Conservation (phyloP, 2,329 filamentous ascomycete species). For the Huntiella moniliformis region DNA sequence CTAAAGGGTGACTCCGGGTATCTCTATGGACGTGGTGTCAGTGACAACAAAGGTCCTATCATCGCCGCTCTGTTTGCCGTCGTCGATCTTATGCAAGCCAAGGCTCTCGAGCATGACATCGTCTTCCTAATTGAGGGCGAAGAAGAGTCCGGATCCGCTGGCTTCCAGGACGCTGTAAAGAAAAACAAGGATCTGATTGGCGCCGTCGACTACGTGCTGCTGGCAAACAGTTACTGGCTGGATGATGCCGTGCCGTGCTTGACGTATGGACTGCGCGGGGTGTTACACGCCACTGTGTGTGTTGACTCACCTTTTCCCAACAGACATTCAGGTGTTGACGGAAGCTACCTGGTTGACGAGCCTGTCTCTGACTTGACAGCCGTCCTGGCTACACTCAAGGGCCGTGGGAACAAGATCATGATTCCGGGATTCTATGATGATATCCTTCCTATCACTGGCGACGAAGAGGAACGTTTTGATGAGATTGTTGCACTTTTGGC, state of each 20-base stretch:
- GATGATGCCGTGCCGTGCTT: slow-evolving; percentile 90
- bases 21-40: slow-evolving; percentile 86
- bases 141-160: slow-evolving; percentile 83
- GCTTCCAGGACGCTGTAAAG: slow-evolving; percentile 68
- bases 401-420: slow-evolving; percentile 58
- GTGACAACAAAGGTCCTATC: slow-evolving; percentile 93
- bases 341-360: slow-evolving; percentile 75
- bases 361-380: slow-evolving; percentile 79
- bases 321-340: slow-evolving; percentile 91
- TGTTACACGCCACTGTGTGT: slow-evolving; percentile 80
- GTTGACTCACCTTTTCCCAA: slow-evolving; percentile 76
- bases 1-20: slow-evolving; percentile 80
- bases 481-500: slow-evolving; percentile 67
- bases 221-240: slow-evolving; percentile 97
- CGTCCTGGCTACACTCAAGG: slow-evolving; percentile 65
- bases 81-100: slow-evolving; percentile 70
- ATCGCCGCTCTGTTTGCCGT: slow-evolving; percentile 88
- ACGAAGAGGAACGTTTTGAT: slow-evolving; percentile 64
- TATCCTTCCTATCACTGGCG: slow-evolving; percentile 53
- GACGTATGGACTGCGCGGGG: slow-evolving; percentile 83
- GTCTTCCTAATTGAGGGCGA: slow-evolving; percentile 93
- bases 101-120: slow-evolving; percentile 68
- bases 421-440: slow-evolving; percentile 81
- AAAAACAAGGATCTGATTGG: slow-evolving; percentile 72
- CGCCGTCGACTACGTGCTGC: slow-evolving; percentile 76